Conservation (phyloP, 805 yeast genomes). For the Metschnikowia orientalis region DNA sequence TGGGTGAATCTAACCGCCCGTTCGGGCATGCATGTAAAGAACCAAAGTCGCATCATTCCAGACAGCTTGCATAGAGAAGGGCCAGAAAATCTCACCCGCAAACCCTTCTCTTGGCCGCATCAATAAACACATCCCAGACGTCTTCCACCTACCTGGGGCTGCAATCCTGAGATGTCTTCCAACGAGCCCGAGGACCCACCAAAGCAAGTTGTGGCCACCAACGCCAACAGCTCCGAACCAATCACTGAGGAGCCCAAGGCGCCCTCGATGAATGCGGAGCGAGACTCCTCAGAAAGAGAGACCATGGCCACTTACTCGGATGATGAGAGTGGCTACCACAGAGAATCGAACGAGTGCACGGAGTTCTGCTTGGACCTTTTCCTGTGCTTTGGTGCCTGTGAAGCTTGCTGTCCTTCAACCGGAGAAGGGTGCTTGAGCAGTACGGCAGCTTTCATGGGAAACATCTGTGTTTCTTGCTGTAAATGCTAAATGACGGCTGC, state of each 20-base stretch:
- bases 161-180: conserved; percentile 7
- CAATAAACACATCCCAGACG: conserved; percentile 1
- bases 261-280: conserved; percentile 12
- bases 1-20: conserved; percentile 1
- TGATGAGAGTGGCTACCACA: conserved; percentile 32
- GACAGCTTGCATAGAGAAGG: conserved; percentile 4
- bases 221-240: conserved; percentile 7
- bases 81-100: neutral
- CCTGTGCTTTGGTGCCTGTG: conserved; percentile 38
- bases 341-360: conserved; percentile 37
- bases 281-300: conserved; percentile 7
- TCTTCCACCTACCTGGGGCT: conserved; percentile 1
- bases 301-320: conserved; percentile 11
- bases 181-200: conserved; percentile 4
- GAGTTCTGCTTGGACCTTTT: conserved; percentile 38
- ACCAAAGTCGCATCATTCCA: too few species aligned
- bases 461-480: conserved; percentile 30
- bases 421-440: conserved; percentile 40
- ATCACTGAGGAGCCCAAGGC: conserved; percentile 16
- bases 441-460: conserved; percentile 35
- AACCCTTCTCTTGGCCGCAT: neutral
- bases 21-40: too few species aligned
- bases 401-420: conserved; percentile 37
- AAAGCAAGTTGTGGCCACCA: conserved; percentile 9
- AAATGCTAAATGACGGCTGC: conserved; percentile 29